Evolutionary conservation across 164 flowering plant species (phyloP), one percentile per base, ranked within the genome.

Genomic region (Santalum album): DNA sequence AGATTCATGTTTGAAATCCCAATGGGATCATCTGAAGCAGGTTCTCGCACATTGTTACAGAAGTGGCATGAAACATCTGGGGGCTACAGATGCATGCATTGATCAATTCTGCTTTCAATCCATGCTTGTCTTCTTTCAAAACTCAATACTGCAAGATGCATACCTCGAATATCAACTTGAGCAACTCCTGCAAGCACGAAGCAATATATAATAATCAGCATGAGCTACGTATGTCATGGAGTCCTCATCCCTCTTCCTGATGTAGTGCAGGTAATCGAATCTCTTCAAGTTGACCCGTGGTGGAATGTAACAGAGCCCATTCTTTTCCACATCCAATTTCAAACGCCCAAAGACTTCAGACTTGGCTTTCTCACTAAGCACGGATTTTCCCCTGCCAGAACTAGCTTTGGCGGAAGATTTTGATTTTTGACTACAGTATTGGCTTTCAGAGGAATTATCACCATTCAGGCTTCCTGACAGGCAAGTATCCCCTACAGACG

Each of bases 201-300:
- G 87, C 68, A 91, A 50, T 34, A 88, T 79, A 69, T 88, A 91
- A 55, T 86, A 86, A 77, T 91, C 98, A 12, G 87, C 96, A 77
- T 88, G 90, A 0, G 79, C 86, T 49, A 71, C 86, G 54, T 82
- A 84, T 12, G 64, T 35, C 17, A 62, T 62, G 15, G 69, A 55
- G 19, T 87, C 89, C 9, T 53, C 69, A 38, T 67, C 74, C 34
- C 25, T 72, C 70, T 74, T 83, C 65, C 88, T 74, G 1, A 39
- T 59, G 60, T 82, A 85, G 56, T 71, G 77, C 46, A 87, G 68
- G 66, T 82, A 81, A 47, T 71, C 81, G 10, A 58, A 45, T 59
- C 75, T 73, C 68, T 78, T 89, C 22, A 62, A 22, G 9, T 68
- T 65, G n/a, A 50, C 61, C 59, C 96, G 77, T 16, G 91, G 96